Conservation (phyloP, 345 rosid genomes). For the Dipteronia sinensis region DNA sequence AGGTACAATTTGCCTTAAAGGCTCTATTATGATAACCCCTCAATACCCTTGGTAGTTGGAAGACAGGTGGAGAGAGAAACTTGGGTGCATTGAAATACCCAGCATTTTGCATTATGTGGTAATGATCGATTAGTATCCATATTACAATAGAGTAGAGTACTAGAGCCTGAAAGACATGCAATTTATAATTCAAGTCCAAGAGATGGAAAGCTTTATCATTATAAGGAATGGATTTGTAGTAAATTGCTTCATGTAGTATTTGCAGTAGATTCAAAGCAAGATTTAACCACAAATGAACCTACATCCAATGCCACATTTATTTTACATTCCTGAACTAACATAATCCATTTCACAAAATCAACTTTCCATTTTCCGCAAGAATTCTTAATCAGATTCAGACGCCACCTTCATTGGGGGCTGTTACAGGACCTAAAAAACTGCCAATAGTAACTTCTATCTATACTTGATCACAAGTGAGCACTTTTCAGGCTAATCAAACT, state of each 20-base stretch:
- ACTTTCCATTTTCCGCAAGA: slow-evolving; percentile 17
- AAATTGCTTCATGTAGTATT: background rate
- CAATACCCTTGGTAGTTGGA: too few relatives aligned
- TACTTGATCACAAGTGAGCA: slow-evolving; percentile 19
- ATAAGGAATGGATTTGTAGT: too few relatives aligned
- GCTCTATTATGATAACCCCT: too few relatives aligned
- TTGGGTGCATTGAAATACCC: too few relatives aligned
- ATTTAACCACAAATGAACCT: background rate
- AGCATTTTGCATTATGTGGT: too few relatives aligned
- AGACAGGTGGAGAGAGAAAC: too few relatives aligned
- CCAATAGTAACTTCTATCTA: slow-evolving; percentile 16
- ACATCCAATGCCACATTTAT: slow-evolving; percentile 9
- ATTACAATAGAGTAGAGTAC: too few relatives aligned
- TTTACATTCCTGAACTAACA: slow-evolving; percentile 20
- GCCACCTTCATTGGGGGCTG: slow-evolving; percentile 16
- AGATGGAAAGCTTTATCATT: too few relatives aligned
- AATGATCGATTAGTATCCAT: too few relatives aligned
- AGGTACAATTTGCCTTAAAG: too few relatives aligned
- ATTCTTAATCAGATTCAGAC: slow-evolving; percentile 20
- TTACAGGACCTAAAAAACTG: slow-evolving; percentile 36
- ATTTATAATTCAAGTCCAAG: too few relatives aligned
- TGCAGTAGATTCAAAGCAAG: background rate
- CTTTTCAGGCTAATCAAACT: background rate
- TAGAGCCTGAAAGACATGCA: too few relatives aligned
- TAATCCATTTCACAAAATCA: slow-evolving; percentile 24